Evolutionary conservation across 805 yeast species (phyloP).

Genomic region (Candida sakaeoensis): DNA sequence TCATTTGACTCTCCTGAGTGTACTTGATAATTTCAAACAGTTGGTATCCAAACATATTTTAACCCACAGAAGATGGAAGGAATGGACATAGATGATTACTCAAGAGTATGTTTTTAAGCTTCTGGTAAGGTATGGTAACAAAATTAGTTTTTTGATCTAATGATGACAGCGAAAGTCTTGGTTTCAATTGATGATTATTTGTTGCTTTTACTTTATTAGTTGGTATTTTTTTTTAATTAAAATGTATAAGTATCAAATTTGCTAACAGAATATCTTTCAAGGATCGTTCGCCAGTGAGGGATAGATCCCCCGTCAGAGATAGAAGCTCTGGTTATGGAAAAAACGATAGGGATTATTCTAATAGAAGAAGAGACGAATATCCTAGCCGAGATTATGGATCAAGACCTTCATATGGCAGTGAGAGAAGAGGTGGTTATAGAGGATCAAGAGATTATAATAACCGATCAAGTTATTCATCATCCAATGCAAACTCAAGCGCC

Average conservation of each 20-base stretch:
- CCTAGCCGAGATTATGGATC: slow-evolving; percentile 13
- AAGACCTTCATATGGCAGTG: slow-evolving; percentile 6
- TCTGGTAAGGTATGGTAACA: slow-evolving; percentile 11
- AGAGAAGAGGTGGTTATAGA: slow-evolving; percentile 19
- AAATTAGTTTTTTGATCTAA: slow-evolving; percentile 1
- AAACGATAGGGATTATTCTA: slow-evolving; percentile 8
- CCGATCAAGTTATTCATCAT: slow-evolving; percentile 16
- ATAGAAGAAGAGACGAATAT: slow-evolving; percentile 2
- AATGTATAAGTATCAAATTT: too few species aligned
- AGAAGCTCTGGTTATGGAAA: slow-evolving; percentile 1
- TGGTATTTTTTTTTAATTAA: neutral
- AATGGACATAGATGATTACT: slow-evolving; percentile 61
- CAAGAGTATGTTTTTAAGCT: slow-evolving; percentile 46
- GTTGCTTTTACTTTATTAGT: slow-evolving; percentile 8
- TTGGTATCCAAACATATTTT: too few species aligned
- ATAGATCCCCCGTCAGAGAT: slow-evolving; percentile 30
- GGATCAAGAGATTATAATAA: slow-evolving; percentile 22
- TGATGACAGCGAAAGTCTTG: neutral
- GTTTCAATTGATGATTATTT: slow-evolving; percentile 3
- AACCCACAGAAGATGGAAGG: slow-evolving; percentile 56
- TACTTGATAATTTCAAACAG: too few species aligned
- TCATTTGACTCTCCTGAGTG: too few species aligned
- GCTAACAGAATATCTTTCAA: slow-evolving; percentile 25
- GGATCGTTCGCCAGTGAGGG: slow-evolving; percentile 22
- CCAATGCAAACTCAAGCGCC: slow-evolving; percentile 18